These are phyloP conservation scores for Leishmania guyanensis DNA, from an alignment of 208 protist genomes.

Conservation along the genomic window DNA sequence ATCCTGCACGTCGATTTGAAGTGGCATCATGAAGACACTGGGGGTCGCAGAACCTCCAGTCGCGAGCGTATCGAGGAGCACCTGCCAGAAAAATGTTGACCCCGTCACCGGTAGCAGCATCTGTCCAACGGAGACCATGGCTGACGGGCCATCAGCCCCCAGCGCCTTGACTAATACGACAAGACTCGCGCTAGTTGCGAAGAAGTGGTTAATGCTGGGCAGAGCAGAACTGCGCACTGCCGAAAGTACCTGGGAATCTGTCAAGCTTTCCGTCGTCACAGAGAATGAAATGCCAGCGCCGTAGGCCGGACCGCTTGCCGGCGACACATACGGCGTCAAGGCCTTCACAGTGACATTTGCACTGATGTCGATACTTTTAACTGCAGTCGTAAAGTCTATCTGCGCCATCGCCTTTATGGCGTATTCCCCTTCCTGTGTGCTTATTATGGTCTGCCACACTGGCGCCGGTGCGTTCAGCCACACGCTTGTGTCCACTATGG, in stretches of 20 bases:
- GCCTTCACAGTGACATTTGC: neutral
- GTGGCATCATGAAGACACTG: neutral
- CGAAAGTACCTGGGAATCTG: slow-evolving; percentile 4
- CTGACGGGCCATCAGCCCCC: slow-evolving; percentile 1
- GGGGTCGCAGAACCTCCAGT: too few species aligned
- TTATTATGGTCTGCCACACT: neutral
- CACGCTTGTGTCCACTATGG: neutral
- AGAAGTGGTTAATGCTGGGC: neutral
- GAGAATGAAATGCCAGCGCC: slow-evolving; percentile 6
- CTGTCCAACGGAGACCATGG: slow-evolving; percentile 1
- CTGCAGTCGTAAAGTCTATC: neutral
- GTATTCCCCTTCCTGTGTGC: neutral
- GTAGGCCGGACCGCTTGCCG: slow-evolving; percentile 5
- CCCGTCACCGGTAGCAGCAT: slow-evolving; percentile 18
- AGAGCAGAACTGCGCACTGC: slow-evolving; percentile 11
- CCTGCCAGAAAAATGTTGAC: slow-evolving; percentile 15
- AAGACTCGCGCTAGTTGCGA: neutral
- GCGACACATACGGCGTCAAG: neutral
- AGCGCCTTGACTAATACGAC: neutral
- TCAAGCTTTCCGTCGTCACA: neutral
- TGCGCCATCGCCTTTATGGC: neutral
- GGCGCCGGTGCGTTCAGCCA: slow-evolving; percentile 15
- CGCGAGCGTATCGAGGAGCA: slow-evolving; percentile 2
- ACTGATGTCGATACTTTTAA: slow-evolving; percentile 1
- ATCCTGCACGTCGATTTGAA: slow-evolving; percentile 18